Conservation (phyloP, 192 early-diverging fungal species). For the Physocladia obscura region DNA sequence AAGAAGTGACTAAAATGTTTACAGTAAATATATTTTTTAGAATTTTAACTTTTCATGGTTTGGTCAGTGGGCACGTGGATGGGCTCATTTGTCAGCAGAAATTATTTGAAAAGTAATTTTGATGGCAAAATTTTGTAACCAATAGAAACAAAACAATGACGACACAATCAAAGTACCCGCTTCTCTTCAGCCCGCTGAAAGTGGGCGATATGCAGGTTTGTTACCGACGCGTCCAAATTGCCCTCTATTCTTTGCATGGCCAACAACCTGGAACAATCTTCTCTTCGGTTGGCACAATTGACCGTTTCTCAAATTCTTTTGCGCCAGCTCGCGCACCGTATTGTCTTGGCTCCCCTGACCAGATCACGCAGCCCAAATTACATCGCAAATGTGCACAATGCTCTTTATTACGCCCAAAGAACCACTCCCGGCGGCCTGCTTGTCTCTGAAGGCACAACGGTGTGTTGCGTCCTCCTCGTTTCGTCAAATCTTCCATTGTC, state of each 20-base stretch:
- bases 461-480: neutral
- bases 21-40: too few species aligned
- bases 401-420: constrained; percentile 49
- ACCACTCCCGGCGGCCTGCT: constrained; percentile 48
- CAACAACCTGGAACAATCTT: neutral
- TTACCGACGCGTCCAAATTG: neutral
- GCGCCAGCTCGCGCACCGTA: constrained; percentile 40
- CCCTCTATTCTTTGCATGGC: neutral
- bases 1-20: too few species aligned
- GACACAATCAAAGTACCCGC: neutral
- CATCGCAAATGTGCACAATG: constrained; percentile 43
- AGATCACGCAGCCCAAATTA: constrained; percentile 37
- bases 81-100: too few species aligned
- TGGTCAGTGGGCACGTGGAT: too few species aligned
- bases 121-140: too few species aligned
- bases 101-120: too few species aligned
- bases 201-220: constrained; percentile 25
- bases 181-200: constrained; percentile 25
- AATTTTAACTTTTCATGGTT: too few species aligned
- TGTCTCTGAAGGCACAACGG: constrained; percentile 45
- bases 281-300: too few species aligned
- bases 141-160: too few species aligned
- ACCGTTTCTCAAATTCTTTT: too few species aligned
- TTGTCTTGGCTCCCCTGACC: constrained; percentile 51
- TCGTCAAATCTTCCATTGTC: neutral